Base-by-base conservation (phyloP, 2,329 filamentous ascomycete genomes). In the Beauveria pseudobassiana region DNA sequence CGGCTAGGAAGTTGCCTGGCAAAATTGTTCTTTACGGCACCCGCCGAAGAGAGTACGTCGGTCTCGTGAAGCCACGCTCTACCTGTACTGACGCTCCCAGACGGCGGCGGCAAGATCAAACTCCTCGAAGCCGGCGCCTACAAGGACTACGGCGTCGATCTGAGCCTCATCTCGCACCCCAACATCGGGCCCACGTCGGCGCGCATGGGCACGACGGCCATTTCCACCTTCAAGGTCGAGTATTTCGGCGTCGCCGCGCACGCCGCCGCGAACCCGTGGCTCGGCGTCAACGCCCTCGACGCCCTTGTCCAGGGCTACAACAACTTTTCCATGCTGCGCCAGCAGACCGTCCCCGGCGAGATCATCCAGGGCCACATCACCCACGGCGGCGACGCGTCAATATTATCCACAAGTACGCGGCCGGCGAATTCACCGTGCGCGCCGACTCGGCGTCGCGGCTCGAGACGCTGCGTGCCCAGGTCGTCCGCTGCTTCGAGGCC, bases 221-320 rank as follows among this genome's bases (percentile, higher is more conserved):
- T 80, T 65, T 67, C 72, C 5, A 71, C 73, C 56, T 77, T 83
- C 67, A 76, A 75, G 51, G 80, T 79, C 4, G 79, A 80, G 63
- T 85, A 81, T 66, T 76, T 78, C 10, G 84, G 83, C 5, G 77
- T 76, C 43, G 79, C 80, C 59, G 82, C 83, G 0, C 82, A 85
- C 65, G 82, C 82, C 0, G 82, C 80, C 3, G 76, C 77, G 1
- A 79, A 75, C 34, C 83, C 82, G 0, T 85, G 82, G 82, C 74
- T 81, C 5, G 82, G 83, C 0, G 75, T 82, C 66, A 86, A 86
- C 67, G 82, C 82, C 0, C 76, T 85, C 1, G 83, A 86, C 67
- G 82, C 82, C 0, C 66, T 83, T 24, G 72, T 86, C 3, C 73
- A 75, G 0, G 77, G 73, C 6, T 81, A 80, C 66, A 77, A 76